Percentiles rank a stretch among this genome's conserved stretches.
These are phyloP conservation scores for Daedaleopsis sinensis DNA, from an alignment of 768 basidiomycete genomes.

Conservation along the genomic window DNA sequence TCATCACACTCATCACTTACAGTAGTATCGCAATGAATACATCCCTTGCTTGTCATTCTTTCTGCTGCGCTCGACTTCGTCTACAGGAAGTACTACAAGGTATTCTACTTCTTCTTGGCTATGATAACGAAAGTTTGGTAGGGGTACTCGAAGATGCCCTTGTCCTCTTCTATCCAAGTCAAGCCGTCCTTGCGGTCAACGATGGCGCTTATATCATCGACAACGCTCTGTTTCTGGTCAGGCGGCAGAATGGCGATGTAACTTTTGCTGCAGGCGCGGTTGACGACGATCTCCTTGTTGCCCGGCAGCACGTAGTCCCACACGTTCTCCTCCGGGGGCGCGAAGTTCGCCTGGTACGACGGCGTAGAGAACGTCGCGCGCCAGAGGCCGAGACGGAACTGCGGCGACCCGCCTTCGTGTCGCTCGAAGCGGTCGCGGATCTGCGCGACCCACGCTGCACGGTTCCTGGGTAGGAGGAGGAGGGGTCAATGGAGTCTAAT, in stretches of 20 bases:
- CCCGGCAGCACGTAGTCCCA: slow-evolving; percentile 57
- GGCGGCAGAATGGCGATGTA: slow-evolving; percentile 71
- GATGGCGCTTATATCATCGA: slow-evolving; percentile 53
- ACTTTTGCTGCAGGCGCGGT: slow-evolving; percentile 82
- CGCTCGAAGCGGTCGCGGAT: slow-evolving; percentile 70
- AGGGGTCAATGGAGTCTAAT: background rate
- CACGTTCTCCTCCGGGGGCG: slow-evolving; percentile 55
- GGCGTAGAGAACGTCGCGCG: slow-evolving; percentile 64
- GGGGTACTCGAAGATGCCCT: slow-evolving; percentile 79
- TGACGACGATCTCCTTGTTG: slow-evolving; percentile 57
- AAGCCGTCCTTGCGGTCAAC: slow-evolving; percentile 61
- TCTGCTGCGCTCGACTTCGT: background rate
- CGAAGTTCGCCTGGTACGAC: slow-evolving; percentile 63
- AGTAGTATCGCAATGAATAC: slow-evolving; percentile 21
- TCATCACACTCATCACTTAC: slow-evolving; percentile 15
- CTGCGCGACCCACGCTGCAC: slow-evolving; percentile 73
- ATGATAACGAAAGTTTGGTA: slow-evolving; percentile 71
- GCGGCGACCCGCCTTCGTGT: slow-evolving; percentile 76
- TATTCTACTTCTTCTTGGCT: slow-evolving; percentile 42
- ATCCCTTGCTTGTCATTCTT: slow-evolving; percentile 13
- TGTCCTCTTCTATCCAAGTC: slow-evolving; percentile 73
- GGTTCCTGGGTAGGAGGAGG: slow-evolving; percentile 41
- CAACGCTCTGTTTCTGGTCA: slow-evolving; percentile 58
- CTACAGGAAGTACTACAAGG: background rate
- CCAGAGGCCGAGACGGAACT: slow-evolving; percentile 81